These are phyloP conservation scores for Wallemia ichthyophaga DNA, from an alignment of 1,284 basidiomycete genomes.

Conservation along the genomic window DNA sequence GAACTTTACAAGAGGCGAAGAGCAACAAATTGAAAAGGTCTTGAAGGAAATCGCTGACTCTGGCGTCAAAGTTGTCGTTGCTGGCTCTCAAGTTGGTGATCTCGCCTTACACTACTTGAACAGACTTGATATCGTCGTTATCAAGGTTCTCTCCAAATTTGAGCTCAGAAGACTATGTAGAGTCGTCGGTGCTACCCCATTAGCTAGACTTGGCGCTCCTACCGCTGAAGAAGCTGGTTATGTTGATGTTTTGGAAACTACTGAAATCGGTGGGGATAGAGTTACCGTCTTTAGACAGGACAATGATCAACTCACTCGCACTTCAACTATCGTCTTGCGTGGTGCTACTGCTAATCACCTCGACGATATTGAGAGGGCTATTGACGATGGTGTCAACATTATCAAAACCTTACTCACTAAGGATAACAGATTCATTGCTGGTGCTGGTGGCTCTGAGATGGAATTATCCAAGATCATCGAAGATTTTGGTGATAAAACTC, in stretches of 20 bases:
- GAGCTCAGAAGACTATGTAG: slow-evolving; percentile 78
- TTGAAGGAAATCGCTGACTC: slow-evolving; percentile 92
- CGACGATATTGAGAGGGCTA: slow-evolving; percentile 80
- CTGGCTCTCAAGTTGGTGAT: slow-evolving; percentile 74
- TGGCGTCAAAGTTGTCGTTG: slow-evolving; percentile 76
- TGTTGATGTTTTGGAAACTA: slow-evolving; percentile 77
- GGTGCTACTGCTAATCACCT: slow-evolving; percentile 83
- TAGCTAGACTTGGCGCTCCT: slow-evolving; percentile 81
- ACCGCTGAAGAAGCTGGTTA: slow-evolving; percentile 86
- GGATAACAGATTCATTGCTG: slow-evolving; percentile 67
- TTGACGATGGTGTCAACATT: slow-evolving; percentile 92
- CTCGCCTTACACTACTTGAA: slow-evolving; percentile 93
- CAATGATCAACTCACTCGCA: slow-evolving; percentile 36
- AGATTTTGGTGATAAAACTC: slow-evolving; percentile 56
- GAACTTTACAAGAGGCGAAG: slow-evolving; percentile 84
- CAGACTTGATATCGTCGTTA: slow-evolving; percentile 67
- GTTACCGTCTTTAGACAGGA: slow-evolving; percentile 83
- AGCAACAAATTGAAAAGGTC: slow-evolving; percentile 81
- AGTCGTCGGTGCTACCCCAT: slow-evolving; percentile 80
- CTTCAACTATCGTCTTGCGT: slow-evolving; percentile 79
- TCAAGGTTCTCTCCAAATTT: slow-evolving; percentile 96
- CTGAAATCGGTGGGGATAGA: slow-evolving; percentile 89
- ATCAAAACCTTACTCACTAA: slow-evolving; percentile 64
- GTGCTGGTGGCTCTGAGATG: slow-evolving; percentile 77
- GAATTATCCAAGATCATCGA: slow-evolving; percentile 63